phyloP scores from a whole-genome alignment of 2,329 filamentous ascomycete species.

The Zymoseptoria crescenta region DNA sequence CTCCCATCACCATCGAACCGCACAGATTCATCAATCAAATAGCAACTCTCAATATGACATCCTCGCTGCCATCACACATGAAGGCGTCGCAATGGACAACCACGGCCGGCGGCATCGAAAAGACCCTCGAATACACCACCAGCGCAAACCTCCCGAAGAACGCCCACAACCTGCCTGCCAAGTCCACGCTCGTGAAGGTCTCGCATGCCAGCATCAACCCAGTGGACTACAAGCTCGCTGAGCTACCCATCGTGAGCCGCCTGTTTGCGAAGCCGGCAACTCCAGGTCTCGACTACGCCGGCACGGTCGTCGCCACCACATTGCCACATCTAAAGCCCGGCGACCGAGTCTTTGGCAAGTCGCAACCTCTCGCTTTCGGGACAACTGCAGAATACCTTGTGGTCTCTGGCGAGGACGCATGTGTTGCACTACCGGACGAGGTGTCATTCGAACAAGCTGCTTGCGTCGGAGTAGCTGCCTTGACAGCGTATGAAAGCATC shows the following conservation, averaged over 20 bases:
- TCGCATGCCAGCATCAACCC: conserved; percentile 47
- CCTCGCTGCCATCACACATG: conserved; percentile 40
- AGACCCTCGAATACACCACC: conserved; percentile 43
- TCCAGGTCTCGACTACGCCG: conserved; percentile 47
- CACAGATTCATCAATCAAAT: not conserved
- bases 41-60: not conserved
- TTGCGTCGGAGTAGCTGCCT: conserved; percentile 27
- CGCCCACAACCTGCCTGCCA: conserved; percentile 19
- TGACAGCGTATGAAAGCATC: conserved; percentile 35
- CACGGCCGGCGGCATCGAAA: conserved; percentile 43
- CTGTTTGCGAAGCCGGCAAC: conserved; percentile 35
- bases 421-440: conserved; percentile 38
- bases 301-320: conserved; percentile 39
- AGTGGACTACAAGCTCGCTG: conserved; percentile 56
- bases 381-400: conserved; percentile 32
- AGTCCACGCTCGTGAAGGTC: conserved; percentile 49
- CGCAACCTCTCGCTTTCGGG: conserved; percentile 20
- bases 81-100: conserved; percentile 50
- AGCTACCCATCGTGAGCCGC: conserved; percentile 38
- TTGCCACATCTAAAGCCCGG: conserved; percentile 28
- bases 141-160: conserved; percentile 33
- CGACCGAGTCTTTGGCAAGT: conserved; percentile 34
- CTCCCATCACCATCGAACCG: no score
- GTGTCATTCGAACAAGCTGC: conserved; percentile 33
- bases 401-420: conserved; percentile 11